phyloP scores from a whole-genome alignment of 2,329 filamentous ascomycete genomes.

The Volutella citrinella region DNA sequence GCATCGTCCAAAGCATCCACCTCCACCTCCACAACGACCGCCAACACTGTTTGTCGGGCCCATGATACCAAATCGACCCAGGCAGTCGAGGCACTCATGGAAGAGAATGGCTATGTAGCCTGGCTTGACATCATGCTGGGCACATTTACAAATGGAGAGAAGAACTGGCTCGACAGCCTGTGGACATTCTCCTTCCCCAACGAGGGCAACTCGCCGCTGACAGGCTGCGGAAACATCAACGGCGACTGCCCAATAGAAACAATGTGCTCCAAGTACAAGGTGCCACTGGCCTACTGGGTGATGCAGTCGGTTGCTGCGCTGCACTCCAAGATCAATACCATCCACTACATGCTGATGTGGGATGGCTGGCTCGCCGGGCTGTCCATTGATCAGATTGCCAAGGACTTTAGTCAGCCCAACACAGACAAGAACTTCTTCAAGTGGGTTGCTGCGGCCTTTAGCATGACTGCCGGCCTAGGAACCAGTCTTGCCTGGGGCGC shows the following conservation, averaged over 20 bases:
- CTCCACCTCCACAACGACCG: no score
- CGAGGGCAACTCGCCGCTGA: slow-evolving; percentile 4
- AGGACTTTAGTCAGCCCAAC: background rate
- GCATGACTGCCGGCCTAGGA: slow-evolving; percentile 2
- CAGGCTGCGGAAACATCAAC: slow-evolving; percentile 3
- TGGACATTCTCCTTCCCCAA: slow-evolving; percentile 6
- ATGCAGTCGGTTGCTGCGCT: slow-evolving; percentile 2
- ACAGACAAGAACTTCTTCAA: slow-evolving; percentile 1
- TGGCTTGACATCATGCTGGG: slow-evolving; percentile 5
- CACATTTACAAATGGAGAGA: slow-evolving; percentile 3
- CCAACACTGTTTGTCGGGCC: no score
- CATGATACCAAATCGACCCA: no score
- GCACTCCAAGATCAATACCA: slow-evolving; percentile 5
- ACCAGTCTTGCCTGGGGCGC: background rate
- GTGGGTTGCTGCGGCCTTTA: slow-evolving; percentile 3
- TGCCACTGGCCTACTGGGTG: slow-evolving; percentile 2
- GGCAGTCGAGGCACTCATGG: slow-evolving; percentile 4
- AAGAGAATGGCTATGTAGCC: background rate
- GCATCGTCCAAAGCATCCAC: no score
- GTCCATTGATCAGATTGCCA: slow-evolving; percentile 3
- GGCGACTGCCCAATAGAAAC: slow-evolving; percentile 1
- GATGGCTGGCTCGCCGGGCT: slow-evolving; percentile 6
- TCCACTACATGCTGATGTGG: slow-evolving; percentile 2
- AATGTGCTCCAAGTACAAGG: slow-evolving; percentile 1
- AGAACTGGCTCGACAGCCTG: slow-evolving; percentile 3